Evolutionary conservation across 208 protist species (phyloP).

Genomic region (Acanthamoeba healyi): DNA sequence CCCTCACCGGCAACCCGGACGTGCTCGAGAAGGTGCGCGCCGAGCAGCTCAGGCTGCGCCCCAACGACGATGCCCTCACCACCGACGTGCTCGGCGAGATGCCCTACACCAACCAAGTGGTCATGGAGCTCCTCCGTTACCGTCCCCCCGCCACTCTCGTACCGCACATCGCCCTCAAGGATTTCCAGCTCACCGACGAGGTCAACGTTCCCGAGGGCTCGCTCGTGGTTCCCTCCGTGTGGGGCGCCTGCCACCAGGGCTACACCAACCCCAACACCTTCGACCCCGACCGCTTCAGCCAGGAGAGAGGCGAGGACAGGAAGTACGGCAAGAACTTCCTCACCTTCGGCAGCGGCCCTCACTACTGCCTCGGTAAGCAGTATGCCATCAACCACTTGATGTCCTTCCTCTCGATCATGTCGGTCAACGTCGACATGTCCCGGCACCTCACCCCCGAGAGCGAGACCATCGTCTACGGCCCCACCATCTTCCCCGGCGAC

Average conservation of each 20-base stretch:
- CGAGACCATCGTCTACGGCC: constrained; percentile 94
- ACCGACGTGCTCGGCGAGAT: constrained; percentile 94
- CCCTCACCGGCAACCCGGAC: constrained; percentile 93
- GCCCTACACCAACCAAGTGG: constrained; percentile 92
- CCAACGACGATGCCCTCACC: constrained; percentile 91
- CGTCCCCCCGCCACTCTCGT: constrained; percentile 87
- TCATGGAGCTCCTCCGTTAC: constrained; percentile 88
- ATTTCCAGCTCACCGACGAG: constrained; percentile 83
- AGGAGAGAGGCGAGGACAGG: constrained; percentile 93
- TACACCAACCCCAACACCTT: constrained; percentile 94
- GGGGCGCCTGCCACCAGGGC: constrained; percentile 92
- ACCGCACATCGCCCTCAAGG: constrained; percentile 85
- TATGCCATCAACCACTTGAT: constrained; percentile 96
- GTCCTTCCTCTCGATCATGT: constrained; percentile 86
- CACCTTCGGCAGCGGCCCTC: constrained; percentile 94
- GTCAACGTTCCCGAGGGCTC: constrained; percentile 91
- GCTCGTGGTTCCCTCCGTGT: constrained; percentile 94
- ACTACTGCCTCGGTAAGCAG: constrained; percentile 95
- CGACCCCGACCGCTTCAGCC: constrained; percentile 95
- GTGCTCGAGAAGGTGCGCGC: constrained; percentile 92
- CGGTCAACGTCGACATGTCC: constrained; percentile 53
- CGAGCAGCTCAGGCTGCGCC: constrained; percentile 92
- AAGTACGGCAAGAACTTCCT: constrained; percentile 95
- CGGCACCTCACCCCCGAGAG: constrained; percentile 91
- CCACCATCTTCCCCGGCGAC: constrained; percentile 95